Percentiles rank a stretch among this genome's conserved stretches.
Evolutionary conservation across 306 rosid species (phyloP).

Genomic region (Clitoria ternatea): DNA sequence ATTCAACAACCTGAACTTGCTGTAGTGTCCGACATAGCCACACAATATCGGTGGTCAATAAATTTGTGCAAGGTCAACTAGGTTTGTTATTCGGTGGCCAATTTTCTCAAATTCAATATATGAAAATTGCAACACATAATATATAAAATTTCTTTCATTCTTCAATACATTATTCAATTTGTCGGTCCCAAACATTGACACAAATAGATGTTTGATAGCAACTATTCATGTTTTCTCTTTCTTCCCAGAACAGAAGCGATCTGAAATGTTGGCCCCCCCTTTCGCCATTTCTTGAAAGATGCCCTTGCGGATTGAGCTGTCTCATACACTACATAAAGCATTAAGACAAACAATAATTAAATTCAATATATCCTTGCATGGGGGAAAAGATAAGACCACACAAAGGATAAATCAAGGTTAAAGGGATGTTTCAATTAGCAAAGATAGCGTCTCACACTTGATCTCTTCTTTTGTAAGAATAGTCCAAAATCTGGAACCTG

Average conservation of each 20-base stretch:
- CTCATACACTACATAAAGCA: conserved; percentile 64
- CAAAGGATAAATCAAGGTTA: conserved; percentile 10
- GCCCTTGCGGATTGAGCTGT: conserved; percentile 92
- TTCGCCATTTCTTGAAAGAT: conserved; percentile 88
- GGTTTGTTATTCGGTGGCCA: background rate
- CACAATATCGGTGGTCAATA: background rate
- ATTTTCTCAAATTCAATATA: background rate
- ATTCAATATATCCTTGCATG: background rate
- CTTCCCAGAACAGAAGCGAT: conserved; percentile 72
- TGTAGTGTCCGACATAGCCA: background rate
- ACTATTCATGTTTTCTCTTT: conserved; percentile 74
- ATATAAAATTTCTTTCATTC: background rate
- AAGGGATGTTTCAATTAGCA: conserved; percentile 1
- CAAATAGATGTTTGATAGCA: conserved; percentile 6
- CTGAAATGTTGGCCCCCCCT: conserved; percentile 89
- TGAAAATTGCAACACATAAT: conserved; percentile 8
- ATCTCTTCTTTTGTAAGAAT: conserved; percentile 82
- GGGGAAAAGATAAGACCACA: background rate
- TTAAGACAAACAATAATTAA: background rate
- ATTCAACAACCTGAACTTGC: background rate
- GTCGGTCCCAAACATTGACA: conserved; percentile 1
- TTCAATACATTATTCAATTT: background rate
- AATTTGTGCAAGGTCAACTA: background rate
- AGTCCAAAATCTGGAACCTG: conserved; percentile 62
- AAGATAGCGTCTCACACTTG: conserved; percentile 47